Evolutionary conservation across 1,139 yeast species (phyloP).

Genomic region (Pichia sp.): DNA sequence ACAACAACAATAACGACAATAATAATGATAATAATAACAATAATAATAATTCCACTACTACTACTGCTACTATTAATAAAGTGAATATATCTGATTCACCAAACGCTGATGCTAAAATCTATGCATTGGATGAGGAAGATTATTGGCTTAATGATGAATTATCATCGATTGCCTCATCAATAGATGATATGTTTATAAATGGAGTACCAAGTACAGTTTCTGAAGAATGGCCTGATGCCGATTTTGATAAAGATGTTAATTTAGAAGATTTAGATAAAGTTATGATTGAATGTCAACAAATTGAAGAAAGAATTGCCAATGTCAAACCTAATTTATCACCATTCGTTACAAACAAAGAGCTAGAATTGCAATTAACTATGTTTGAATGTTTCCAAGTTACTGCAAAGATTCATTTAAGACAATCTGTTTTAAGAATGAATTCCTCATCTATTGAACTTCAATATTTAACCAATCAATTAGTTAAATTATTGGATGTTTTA

Average conservation of each 20-base stretch:
- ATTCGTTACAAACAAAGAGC: slow-evolving; percentile 44
- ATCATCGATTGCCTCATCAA: slow-evolving; percentile 7
- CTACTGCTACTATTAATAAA: too few species aligned
- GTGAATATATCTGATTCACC: slow-evolving; percentile 9
- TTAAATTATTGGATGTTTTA: slow-evolving; percentile 53
- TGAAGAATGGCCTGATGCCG: slow-evolving; percentile 15
- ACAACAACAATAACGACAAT: too few species aligned
- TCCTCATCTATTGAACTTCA: slow-evolving; percentile 64
- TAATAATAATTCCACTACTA: too few species aligned
- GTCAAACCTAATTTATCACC: slow-evolving; percentile 53
- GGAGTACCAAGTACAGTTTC: slow-evolving; percentile 8
- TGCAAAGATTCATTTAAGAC: slow-evolving; percentile 61
- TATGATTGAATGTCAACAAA: slow-evolving; percentile 34
- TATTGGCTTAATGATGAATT: slow-evolving; percentile 11
- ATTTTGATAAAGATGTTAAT: slow-evolving; percentile 7
- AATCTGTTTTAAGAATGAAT: slow-evolving; percentile 52
- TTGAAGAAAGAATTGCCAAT: slow-evolving; percentile 46
- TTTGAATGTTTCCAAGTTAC: slow-evolving; percentile 70
- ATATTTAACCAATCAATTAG: slow-evolving; percentile 47
- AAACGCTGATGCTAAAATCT: background rate
- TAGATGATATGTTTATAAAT: slow-evolving; percentile 11
- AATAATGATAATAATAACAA: too few species aligned
- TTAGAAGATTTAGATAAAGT: slow-evolving; percentile 29
- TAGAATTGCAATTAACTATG: slow-evolving; percentile 60
- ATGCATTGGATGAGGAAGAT: slow-evolving; percentile 7